phyloP scores from a whole-genome alignment of 331 rosid genomes.

The Malus hybrid region DNA sequence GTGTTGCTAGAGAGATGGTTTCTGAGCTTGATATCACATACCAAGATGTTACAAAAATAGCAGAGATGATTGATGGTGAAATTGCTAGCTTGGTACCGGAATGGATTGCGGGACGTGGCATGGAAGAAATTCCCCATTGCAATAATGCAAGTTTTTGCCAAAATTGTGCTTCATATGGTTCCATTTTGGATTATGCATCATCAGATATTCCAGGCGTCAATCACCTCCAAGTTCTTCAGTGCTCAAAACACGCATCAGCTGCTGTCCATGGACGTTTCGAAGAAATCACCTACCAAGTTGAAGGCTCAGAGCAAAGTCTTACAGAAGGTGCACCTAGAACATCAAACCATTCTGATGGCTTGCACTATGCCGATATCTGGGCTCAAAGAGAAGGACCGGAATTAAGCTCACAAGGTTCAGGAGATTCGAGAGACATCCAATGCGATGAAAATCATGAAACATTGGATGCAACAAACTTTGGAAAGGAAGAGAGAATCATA shows the following conservation, averaged over 20 bases:
- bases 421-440: slow-evolving; percentile 36
- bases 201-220: slow-evolving; percentile 39
- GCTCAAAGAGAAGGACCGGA: slow-evolving; percentile 68
- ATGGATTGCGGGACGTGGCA: slow-evolving; percentile 43
- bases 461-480: slow-evolving; percentile 26
- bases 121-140: slow-evolving; percentile 38
- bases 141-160: slow-evolving; percentile 38
- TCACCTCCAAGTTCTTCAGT: slow-evolving; percentile 66
- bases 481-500: slow-evolving; percentile 39
- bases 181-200: slow-evolving; percentile 44
- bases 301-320: slow-evolving; percentile 45
- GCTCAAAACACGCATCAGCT: slow-evolving; percentile 67
- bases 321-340: slow-evolving; percentile 26
- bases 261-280: slow-evolving; percentile 86
- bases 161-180: slow-evolving; percentile 47
- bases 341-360: slow-evolving; percentile 35
- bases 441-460: slow-evolving; percentile 33
- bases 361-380: slow-evolving; percentile 70
- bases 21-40: slow-evolving; percentile 80
- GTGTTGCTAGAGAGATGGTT: slow-evolving; percentile 91
- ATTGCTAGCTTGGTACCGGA: slow-evolving; percentile 64
- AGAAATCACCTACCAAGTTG: slow-evolving; percentile 89
- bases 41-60: slow-evolving; percentile 76
- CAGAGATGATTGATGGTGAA: slow-evolving; percentile 83
- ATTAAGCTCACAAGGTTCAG: slow-evolving; percentile 24